Evolutionary conservation across 805 yeast species (phyloP).

Genomic region (Zygosaccharomyces lentus): DNA sequence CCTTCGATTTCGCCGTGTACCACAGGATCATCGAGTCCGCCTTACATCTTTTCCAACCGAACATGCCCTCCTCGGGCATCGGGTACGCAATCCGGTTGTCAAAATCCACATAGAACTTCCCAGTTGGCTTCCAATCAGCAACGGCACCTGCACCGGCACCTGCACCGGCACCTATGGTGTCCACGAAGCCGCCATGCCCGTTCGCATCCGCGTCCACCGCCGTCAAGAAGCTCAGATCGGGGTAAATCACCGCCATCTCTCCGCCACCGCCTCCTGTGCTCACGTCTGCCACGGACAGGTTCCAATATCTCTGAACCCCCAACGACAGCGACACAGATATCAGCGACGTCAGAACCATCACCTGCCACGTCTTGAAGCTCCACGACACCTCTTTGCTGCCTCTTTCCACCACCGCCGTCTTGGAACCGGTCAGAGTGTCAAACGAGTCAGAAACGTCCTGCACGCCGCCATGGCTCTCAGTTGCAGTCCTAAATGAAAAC

Average conservation of each 20-base stretch:
- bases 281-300: background rate
- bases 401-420: constrained; percentile 2
- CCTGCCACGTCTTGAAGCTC: constrained; percentile 15
- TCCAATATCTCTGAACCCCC: constrained; percentile 10
- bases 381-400: background rate
- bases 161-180: background rate
- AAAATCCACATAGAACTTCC: constrained; percentile 26
- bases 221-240: constrained; percentile 9
- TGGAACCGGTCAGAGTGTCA: constrained; percentile 17
- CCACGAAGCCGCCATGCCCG: no score
- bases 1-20: constrained; percentile 14
- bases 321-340: constrained; percentile 12
- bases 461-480: background rate
- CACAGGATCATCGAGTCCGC: constrained; percentile 15
- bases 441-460: constrained; percentile 11
- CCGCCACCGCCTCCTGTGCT: background rate
- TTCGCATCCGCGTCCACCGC: background rate
- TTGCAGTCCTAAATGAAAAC: constrained; percentile 7
- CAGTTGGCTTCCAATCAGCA: constrained; percentile 18
- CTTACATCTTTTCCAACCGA: constrained; percentile 13
- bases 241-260: constrained; percentile 10
- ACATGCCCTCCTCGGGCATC: constrained; percentile 11
- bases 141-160: background rate
- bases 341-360: constrained; percentile 13
- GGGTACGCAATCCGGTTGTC: constrained; percentile 23